These are phyloP conservation scores for Globisporangium yorkense DNA, from an alignment of 352 stramenopile genomes.

Conservation along the genomic window DNA sequence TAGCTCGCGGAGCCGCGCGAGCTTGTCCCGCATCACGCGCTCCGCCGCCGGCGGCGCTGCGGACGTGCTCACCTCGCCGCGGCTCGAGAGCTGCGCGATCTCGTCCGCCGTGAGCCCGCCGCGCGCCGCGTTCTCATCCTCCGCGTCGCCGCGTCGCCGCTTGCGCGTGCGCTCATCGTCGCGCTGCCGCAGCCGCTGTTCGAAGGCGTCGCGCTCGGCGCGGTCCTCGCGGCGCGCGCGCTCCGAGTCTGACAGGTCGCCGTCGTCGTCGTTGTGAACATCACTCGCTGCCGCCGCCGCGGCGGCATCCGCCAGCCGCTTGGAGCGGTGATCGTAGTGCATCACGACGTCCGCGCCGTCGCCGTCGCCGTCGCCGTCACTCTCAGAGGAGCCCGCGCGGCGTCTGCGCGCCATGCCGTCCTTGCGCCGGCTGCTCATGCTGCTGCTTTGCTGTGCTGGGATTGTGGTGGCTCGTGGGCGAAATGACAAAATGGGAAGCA, in stretches of 20 bases:
- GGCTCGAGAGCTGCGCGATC: slow-evolving; percentile 76
- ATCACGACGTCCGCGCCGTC: slow-evolving; percentile 24
- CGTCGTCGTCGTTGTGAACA: slow-evolving; percentile 7
- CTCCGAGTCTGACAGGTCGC: slow-evolving; percentile 28
- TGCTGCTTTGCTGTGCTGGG: not conserved
- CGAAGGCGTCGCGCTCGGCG: slow-evolving; percentile 79
- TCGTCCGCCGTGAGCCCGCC: slow-evolving; percentile 62
- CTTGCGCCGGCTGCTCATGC: slow-evolving; percentile 13
- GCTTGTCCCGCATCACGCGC: slow-evolving; percentile 38
- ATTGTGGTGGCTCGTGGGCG: not conserved
- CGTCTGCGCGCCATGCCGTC: slow-evolving; percentile 12
- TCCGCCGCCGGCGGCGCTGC: slow-evolving; percentile 26
- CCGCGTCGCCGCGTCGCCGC: slow-evolving; percentile 32
- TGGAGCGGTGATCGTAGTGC: slow-evolving; percentile 38
- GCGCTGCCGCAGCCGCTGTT: slow-evolving; percentile 62
- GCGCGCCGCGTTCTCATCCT: slow-evolving; percentile 14
- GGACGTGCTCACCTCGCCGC: slow-evolving; percentile 41
- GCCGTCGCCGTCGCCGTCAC: not conserved
- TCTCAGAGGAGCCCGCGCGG: not conserved
- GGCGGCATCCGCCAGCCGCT: slow-evolving; percentile 23
- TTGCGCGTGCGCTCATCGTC: slow-evolving; percentile 75
- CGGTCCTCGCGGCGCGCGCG: slow-evolving; percentile 48
- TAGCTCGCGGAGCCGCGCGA: slow-evolving; percentile 84
- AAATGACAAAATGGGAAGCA: too few species aligned
- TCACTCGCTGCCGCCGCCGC: not conserved